A percentile compares a stretch with the other conserved stretches of the same genome.
Conservation (phyloP, 2,329 filamentous ascomycete species). For the Aspergillus tanneri region DNA sequence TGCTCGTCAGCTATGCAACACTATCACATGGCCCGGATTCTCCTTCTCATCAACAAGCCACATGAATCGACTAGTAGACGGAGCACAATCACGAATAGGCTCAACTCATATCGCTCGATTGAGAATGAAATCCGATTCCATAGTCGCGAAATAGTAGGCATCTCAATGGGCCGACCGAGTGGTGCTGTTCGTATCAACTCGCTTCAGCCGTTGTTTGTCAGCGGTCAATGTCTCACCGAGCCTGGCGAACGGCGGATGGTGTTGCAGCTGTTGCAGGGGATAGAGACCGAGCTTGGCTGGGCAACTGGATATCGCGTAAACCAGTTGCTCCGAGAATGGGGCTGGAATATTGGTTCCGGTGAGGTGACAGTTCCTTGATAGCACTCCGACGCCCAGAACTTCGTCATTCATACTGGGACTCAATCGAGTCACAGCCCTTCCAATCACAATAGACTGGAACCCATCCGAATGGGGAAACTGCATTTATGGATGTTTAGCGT, state of each 20-base stretch:
- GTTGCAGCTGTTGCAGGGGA: conserved; percentile 55
- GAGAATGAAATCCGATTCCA: conserved; percentile 57
- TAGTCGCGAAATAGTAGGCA: conserved; percentile 62
- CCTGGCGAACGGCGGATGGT: conserved; percentile 55
- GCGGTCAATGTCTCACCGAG: conserved; percentile 60
- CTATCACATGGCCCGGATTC: conserved; percentile 46
- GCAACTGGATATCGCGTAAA: conserved; percentile 61
- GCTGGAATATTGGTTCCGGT: conserved; percentile 28
- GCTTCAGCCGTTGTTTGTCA: conserved; percentile 62
- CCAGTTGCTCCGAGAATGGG: conserved; percentile 49
- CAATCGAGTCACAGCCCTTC: background rate
- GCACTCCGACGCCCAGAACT: background rate
- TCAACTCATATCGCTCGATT: conserved; percentile 60
- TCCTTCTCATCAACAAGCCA: conserved; percentile 46
- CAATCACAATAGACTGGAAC: too few relatives aligned
- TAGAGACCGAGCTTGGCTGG: conserved; percentile 65
- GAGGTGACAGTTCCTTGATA: conserved; percentile 10
- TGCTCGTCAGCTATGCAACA: conserved; percentile 61
- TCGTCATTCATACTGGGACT: background rate
- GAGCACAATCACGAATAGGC: conserved; percentile 53
- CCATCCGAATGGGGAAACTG: too few relatives aligned
- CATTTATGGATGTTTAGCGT: background rate
- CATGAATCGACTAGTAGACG: conserved; percentile 47
- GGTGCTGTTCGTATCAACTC: conserved; percentile 60
- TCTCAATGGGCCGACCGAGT: conserved; percentile 58